phyloP scores from a whole-genome alignment of 129 eudicot genomes.

The Gnaphalium uliginosum region DNA sequence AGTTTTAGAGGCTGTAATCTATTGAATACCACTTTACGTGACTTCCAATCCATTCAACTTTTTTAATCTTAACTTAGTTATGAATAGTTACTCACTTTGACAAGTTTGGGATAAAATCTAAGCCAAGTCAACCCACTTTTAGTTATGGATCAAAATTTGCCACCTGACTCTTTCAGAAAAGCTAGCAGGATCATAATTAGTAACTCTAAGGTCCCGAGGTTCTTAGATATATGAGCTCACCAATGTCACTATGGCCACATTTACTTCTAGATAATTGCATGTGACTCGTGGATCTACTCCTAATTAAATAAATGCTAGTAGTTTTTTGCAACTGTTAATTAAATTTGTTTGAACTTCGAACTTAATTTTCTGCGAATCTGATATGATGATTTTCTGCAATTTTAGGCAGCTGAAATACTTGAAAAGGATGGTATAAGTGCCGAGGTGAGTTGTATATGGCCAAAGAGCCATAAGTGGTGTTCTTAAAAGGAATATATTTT shows the following conservation, averaged over 20 bases:
- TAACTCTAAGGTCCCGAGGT: no score
- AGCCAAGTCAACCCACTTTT: not conserved
- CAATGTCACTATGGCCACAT: no score
- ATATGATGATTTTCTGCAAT: not conserved
- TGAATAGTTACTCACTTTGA: not conserved
- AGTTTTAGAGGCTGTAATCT: no score
- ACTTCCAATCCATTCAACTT: not conserved
- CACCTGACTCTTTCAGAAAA: no score
- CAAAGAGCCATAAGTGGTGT: not conserved
- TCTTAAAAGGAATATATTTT: not conserved
- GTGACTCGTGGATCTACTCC: no score
- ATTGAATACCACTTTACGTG: not conserved
- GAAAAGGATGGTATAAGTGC: conserved; percentile 73
- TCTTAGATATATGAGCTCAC: no score
- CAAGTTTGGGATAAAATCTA: not conserved
- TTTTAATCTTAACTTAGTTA: not conserved
- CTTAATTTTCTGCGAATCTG: not conserved
- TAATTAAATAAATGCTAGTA: not conserved
- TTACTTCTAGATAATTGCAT: no score
- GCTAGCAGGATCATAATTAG: no score
- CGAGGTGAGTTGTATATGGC: conserved; percentile 45
- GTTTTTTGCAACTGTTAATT: not conserved
- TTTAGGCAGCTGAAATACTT: conserved; percentile 79
- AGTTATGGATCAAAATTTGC: not conserved
- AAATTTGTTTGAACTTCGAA: not conserved